These are phyloP conservation scores for Brassica rapa DNA, from an alignment of 345 rosid species.

Conservation along the genomic window DNA sequence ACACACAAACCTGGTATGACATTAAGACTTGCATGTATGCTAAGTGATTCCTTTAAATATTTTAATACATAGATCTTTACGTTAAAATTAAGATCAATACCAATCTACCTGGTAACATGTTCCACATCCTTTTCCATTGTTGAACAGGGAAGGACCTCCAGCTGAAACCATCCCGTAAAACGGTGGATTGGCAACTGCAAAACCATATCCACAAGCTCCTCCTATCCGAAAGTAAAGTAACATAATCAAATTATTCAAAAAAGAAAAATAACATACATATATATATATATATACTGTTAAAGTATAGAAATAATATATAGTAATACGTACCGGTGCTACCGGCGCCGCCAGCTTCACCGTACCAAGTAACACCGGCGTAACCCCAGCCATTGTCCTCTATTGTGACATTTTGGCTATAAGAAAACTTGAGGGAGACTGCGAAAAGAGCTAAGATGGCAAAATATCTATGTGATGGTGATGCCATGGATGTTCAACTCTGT, in stretches of 20 bases:
- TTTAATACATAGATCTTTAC: not conserved
- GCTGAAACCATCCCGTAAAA: constrained; percentile 54
- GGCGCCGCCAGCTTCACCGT: constrained; percentile 52
- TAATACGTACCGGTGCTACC: constrained; percentile 55
- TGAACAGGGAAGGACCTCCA: constrained; percentile 57
- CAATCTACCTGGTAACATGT: constrained; percentile 61
- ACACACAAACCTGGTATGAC: not conserved
- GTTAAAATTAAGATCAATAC: not conserved
- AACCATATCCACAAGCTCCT: constrained; percentile 70
- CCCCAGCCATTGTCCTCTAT: constrained; percentile 33
- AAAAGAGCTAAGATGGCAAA: constrained; percentile 9
- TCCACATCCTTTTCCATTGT: constrained; percentile 70
- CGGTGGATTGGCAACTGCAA: constrained; percentile 47
- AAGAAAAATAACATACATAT: not conserved
- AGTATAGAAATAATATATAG: not conserved
- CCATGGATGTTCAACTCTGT: constrained; percentile 22
- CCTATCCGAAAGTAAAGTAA: constrained; percentile 42
- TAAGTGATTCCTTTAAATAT: not conserved
- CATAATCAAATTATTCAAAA: not conserved
- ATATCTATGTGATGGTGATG: not conserved
- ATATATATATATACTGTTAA: not conserved
- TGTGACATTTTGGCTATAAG: constrained; percentile 25
- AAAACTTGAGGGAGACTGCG: constrained; percentile 10
- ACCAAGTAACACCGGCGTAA: constrained; percentile 61
- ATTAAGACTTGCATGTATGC: not conserved